Percentiles rank a stretch among this genome's conserved stretches.
Evolutionary conservation across 805 yeast genomes (phyloP).

Genomic region (Kregervanrija pseudodelftensis): DNA sequence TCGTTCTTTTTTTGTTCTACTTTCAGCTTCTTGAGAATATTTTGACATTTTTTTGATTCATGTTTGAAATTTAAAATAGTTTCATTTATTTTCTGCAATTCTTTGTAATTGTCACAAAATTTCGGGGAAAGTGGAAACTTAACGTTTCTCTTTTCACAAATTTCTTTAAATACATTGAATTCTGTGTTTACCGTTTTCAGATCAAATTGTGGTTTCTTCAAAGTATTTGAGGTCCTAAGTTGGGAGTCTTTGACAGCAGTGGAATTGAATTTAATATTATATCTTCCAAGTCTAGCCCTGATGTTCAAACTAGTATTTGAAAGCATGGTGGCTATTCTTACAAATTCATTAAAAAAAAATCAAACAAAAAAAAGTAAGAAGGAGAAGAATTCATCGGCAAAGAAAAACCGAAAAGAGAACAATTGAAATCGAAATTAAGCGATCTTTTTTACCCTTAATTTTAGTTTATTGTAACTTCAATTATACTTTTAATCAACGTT

Average conservation of each 20-base stretch:
- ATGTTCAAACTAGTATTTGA: too few relatives aligned
- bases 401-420: too few relatives aligned
- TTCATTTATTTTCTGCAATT: constrained; percentile 7
- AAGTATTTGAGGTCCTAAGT: constrained; percentile 21
- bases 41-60: constrained; percentile 16
- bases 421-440: too few relatives aligned
- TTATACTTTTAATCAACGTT: not conserved
- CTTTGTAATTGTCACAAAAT: constrained; percentile 16
- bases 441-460: too few relatives aligned
- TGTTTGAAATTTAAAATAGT: constrained; percentile 16
- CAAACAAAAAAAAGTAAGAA: too few relatives aligned
- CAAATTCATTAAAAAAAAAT: too few relatives aligned
- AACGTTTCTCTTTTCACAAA: constrained; percentile 29
- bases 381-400: too few relatives aligned
- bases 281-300: too few relatives aligned
- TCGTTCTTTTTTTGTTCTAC: constrained; percentile 11
- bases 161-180: constrained; percentile 20
- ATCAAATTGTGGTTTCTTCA: constrained; percentile 30
- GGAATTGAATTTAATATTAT: constrained; percentile 3
- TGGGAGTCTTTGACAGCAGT: constrained; percentile 1
- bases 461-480: too few relatives aligned
- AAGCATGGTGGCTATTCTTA: too few relatives aligned
- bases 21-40: constrained; percentile 13
- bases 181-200: constrained; percentile 25
- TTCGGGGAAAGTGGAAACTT: constrained; percentile 17